A percentile compares a stretch with the other conserved stretches of the same genome.
These are phyloP conservation scores for Penicillium frequentans DNA, from an alignment of 2,329 filamentous ascomycete genomes.

Conservation along the genomic window DNA sequence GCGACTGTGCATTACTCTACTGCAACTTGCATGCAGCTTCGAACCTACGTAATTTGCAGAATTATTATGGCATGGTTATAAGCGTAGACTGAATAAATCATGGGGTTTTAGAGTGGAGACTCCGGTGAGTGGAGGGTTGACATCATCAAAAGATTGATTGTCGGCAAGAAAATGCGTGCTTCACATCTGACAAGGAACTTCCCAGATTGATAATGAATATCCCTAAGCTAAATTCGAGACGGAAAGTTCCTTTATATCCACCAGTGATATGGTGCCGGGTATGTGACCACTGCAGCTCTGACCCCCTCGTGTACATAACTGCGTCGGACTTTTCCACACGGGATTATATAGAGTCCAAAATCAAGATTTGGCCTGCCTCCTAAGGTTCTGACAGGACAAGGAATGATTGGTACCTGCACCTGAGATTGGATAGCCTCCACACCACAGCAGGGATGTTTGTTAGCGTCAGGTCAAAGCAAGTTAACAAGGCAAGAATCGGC, in stretches of 20 bases:
- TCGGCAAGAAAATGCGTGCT: neutral
- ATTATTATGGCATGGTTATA: neutral
- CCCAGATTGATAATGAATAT: slow-evolving; percentile 17
- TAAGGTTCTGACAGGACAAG: slow-evolving; percentile 18
- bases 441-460: neutral
- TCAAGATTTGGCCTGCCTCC: slow-evolving; percentile 12
- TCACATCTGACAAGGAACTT: slow-evolving; percentile 1
- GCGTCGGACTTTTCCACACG: slow-evolving; percentile 5
- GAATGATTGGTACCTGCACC: slow-evolving; percentile 12
- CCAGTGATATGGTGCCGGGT: slow-evolving; percentile 7
- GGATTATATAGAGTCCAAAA: slow-evolving; percentile 9
- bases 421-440: neutral
- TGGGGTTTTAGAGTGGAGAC: neutral
- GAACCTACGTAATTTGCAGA: neutral
- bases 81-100: neutral
- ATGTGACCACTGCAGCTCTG: neutral
- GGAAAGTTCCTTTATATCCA: neutral
- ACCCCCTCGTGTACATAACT: slow-evolving; percentile 6
- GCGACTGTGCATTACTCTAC: slow-evolving; percentile 9
- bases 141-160: neutral
- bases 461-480: neutral
- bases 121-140: slow-evolving; percentile 3
- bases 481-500: neutral
- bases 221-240: neutral
- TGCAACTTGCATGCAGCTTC: slow-evolving; percentile 2